phyloP scores from a whole-genome alignment of 345 rosid species.

The Euclidium syriacum region DNA sequence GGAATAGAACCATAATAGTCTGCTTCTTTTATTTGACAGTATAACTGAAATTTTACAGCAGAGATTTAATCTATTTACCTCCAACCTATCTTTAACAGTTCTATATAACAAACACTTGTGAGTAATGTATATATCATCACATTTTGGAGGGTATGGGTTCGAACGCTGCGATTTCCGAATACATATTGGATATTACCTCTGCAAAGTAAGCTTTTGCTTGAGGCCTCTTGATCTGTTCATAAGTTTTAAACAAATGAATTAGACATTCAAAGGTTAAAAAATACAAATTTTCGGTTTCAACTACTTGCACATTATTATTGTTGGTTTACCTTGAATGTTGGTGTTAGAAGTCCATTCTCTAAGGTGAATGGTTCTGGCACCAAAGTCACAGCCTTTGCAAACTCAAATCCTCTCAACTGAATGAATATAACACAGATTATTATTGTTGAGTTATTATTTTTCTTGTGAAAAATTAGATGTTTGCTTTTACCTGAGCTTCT shows the following conservation, averaged over 20 bases:
- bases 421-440: not conserved
- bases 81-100: slow-evolving; percentile 3
- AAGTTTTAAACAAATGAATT: not conserved
- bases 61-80: not conserved
- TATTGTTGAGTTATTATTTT: not conserved
- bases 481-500: slow-evolving; percentile 58
- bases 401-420: slow-evolving; percentile 71
- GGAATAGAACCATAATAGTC: not conserved
- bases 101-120: not conserved
- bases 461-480: not conserved
- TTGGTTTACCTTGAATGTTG: slow-evolving; percentile 69
- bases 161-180: slow-evolving; percentile 43
- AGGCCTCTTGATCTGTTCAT: slow-evolving; percentile 72
- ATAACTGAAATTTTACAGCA: not conserved
- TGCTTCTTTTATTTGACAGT: not conserved
- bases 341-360: slow-evolving; percentile 81
- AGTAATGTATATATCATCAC: slow-evolving; percentile 14
- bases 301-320: not conserved
- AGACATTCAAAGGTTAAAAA: slow-evolving; percentile 1
- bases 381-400: slow-evolving; percentile 76
- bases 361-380: slow-evolving; percentile 71
- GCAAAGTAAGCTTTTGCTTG: slow-evolving; percentile 72
- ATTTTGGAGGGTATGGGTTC: slow-evolving; percentile 27
- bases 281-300: not conserved
- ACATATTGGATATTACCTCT: slow-evolving; percentile 64